Evolutionary conservation across 352 stramenopile species (phyloP), one percentile per base, ranked within the genome.

Genomic region (Globisporangium orthogonon): DNA sequence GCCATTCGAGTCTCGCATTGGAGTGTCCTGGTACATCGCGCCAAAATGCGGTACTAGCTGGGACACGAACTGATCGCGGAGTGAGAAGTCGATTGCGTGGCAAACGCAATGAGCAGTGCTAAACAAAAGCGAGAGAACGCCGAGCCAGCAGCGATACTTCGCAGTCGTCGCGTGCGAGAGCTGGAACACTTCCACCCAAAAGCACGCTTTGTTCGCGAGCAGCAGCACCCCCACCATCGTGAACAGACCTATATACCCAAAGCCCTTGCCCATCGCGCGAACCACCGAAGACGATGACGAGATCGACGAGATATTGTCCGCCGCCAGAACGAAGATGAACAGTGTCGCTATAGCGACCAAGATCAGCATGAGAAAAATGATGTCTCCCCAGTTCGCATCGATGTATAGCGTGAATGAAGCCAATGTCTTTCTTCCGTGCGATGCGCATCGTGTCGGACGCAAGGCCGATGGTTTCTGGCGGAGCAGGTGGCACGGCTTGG

Each of bases 71-170:
- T 67, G 14, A 5, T 56, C 50, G 3, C 14, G 29, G 17, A 72
- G 33, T 3, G 52, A 44, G 30, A 73, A 76, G 7, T 40, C 45
- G 4, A 70, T 39, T 0, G 50, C 52, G 48, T 71, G 63, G 58
- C 65, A 68, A 15, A 74, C 7, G 11, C 52, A 60, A 45, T 81
- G 72, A 3, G 66, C 9, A 6, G 41, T 18, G 0, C 56, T 58
- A 15, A 39, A 54, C 4, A 45, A 1, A 3, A 73, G 54, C 5
- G 60, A 46, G 41, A 70, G 15, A 13, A 37, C 13, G 1, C 56
- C 58, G 0, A 82, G 53, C 67, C 61, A 73, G 3, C 61, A 53
- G 13, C 69, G 61, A 15, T 73, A 73, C 56, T 71, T 74, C 18
- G 57, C 43, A 6, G 40, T 17, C 1, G 55, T 30, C 2, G 60